These are phyloP conservation scores for Penicillium glabrum DNA, from an alignment of 2,329 filamentous ascomycete genomes.

Conservation along the genomic window DNA sequence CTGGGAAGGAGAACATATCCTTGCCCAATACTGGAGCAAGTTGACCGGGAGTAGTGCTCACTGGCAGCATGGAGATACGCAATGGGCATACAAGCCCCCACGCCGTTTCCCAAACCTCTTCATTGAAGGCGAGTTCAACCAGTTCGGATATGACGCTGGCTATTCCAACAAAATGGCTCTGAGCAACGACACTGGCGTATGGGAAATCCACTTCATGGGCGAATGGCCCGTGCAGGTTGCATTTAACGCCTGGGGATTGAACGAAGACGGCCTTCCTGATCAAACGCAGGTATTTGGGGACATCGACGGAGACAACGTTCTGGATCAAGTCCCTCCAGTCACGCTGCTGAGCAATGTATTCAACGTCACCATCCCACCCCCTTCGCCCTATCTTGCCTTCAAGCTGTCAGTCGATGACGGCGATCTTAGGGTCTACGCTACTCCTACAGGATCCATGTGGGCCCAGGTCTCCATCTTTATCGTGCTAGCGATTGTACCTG, in stretches of 20 bases:
- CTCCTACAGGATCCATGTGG: constrained; percentile 54
- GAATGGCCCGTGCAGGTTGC: constrained; percentile 64
- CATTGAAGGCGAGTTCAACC: constrained; percentile 63
- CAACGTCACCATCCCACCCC: constrained; percentile 59
- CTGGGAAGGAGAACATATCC: constrained; percentile 63
- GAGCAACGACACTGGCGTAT: constrained; percentile 47
- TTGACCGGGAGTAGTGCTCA: constrained; percentile 60
- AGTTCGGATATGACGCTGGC: constrained; percentile 65
- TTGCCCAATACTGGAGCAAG: constrained; percentile 63
- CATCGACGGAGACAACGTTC: constrained; percentile 58
- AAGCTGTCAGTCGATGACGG: constrained; percentile 57
- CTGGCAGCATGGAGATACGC: constrained; percentile 57
- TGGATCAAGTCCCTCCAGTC: constrained; percentile 62
- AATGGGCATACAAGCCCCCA: constrained; percentile 37
- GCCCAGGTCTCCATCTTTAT: constrained; percentile 56
- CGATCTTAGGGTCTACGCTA: constrained; percentile 50
- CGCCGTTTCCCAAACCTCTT: constrained; percentile 63
- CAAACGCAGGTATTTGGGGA: constrained; percentile 60
- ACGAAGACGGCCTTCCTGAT: constrained; percentile 62
- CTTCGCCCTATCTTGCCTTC: constrained; percentile 56
- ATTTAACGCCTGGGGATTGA: constrained; percentile 66
- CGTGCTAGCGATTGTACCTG: constrained; percentile 55
- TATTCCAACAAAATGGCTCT: constrained; percentile 54
- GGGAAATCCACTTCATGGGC: constrained; percentile 61
- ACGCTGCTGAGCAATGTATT: constrained; percentile 56